phyloP scores from a whole-genome alignment of 106 monocot genomes.

The Platanthera zijinensis region DNA sequence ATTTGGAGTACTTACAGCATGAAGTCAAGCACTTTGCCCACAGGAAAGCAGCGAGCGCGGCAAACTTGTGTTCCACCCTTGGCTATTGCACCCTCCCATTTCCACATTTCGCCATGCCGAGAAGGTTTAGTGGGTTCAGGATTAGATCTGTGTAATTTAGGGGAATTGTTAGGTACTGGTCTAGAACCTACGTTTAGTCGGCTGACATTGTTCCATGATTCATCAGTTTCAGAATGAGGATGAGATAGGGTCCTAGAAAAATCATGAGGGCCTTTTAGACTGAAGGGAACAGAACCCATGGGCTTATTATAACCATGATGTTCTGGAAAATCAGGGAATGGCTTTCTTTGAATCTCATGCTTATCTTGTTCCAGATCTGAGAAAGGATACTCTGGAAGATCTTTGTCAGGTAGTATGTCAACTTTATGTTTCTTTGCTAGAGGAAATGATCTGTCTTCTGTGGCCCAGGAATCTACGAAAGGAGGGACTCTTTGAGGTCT shows the following conservation, averaged over 20 bases:
- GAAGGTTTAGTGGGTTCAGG: constrained; percentile 32
- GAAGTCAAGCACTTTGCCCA: constrained; percentile 81
- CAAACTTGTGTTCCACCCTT: constrained; percentile 84
- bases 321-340: constrained; percentile 32
- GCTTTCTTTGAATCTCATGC: constrained; percentile 14
- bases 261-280: constrained; percentile 27
- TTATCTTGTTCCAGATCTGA: constrained; percentile 39
- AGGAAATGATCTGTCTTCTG: constrained; percentile 37
- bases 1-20: constrained; percentile 72
- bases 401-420: constrained; percentile 45
- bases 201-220: constrained; percentile 29
- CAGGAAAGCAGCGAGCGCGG: constrained; percentile 95
- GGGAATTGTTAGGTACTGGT: constrained; percentile 9
- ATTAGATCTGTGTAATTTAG: constrained; percentile 23
- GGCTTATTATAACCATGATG: constrained; percentile 17
- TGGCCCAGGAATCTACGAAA: constrained; percentile 42
- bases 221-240: constrained; percentile 35
- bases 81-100: constrained; percentile 98
- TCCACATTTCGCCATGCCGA: constrained; percentile 57
- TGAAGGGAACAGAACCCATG: constrained; percentile 28
- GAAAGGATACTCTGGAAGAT: constrained; percentile 92
- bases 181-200: constrained; percentile 25
- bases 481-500: constrained; percentile 30
- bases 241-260: constrained; percentile 17
- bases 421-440: constrained; percentile 48